Percentiles rank a stretch among this genome's conserved stretches.
Evolutionary conservation across 2,329 filamentous ascomycete species (phyloP).

Genomic region (Fusarium tjaetaba): DNA sequence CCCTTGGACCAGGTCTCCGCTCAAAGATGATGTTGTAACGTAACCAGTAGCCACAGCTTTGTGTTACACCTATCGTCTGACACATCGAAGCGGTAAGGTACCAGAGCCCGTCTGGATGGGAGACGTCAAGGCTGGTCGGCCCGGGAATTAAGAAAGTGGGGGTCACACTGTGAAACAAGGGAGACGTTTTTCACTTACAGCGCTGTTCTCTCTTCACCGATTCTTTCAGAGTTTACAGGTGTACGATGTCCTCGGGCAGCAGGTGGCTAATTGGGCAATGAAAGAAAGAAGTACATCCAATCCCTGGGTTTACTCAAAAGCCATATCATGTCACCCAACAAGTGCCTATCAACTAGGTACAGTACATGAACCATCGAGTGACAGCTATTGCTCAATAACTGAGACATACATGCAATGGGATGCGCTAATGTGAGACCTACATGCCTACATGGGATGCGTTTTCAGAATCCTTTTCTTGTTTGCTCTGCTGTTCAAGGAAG

Average conservation of each 20-base stretch:
- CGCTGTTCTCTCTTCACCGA: neutral
- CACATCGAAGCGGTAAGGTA: neutral
- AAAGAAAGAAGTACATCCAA: neutral
- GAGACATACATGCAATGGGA: neutral
- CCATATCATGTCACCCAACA: neutral
- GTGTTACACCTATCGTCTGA: neutral
- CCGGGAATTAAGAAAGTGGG: neutral
- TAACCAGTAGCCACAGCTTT: neutral
- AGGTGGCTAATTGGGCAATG: neutral
- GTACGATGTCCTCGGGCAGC: fast-evolving
- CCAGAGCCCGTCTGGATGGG: neutral
- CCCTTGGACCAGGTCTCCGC: neutral
- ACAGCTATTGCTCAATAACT: neutral
- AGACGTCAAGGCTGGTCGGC: neutral
- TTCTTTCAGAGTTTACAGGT: neutral
- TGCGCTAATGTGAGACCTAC: neutral
- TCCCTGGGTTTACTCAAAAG: neutral
- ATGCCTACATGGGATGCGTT: neutral
- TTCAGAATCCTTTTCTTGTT: neutral
- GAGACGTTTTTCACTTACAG: neutral
- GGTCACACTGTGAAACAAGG: neutral
- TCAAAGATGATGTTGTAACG: neutral
- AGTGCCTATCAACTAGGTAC: neutral
- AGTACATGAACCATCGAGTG: neutral
- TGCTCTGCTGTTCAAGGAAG: neutral